phyloP scores from a whole-genome alignment of 495 filamentous ascomycete genomes.

The Neurospora intermedia region DNA sequence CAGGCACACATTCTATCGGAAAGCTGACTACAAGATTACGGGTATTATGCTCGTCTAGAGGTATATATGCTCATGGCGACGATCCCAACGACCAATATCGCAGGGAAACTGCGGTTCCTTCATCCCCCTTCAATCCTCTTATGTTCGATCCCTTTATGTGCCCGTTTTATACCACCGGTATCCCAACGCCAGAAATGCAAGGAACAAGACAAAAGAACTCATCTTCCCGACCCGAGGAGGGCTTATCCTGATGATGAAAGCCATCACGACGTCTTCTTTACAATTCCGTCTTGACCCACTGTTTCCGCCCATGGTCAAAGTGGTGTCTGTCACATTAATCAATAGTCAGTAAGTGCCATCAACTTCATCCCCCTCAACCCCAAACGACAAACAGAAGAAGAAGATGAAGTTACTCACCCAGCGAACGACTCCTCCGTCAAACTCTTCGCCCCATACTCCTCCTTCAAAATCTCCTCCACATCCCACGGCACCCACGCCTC shows the following conservation, averaged over 20 bases:
- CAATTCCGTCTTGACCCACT: background rate
- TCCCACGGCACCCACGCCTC: constrained; percentile 65
- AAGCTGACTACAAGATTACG: background rate
- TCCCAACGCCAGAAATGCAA: background rate
- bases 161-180: background rate
- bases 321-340: background rate
- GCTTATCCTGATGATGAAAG: background rate
- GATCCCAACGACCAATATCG: background rate
- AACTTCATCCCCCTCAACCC: background rate
- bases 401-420: constrained; percentile 34
- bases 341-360: background rate
- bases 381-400: background rate
- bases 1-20: background rate
- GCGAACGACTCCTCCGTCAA: constrained; percentile 53
- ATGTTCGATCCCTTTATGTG: background rate
- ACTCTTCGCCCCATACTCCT: constrained; percentile 62
- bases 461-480: constrained; percentile 59
- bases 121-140: background rate
- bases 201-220: background rate
- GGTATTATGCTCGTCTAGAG: background rate
- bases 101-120: background rate
- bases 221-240: background rate
- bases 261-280: background rate
- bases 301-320: background rate
- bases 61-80: background rate